Evolutionary conservation across 164 flowering plant genomes (phyloP).

Genomic region (Piper longum): DNA sequence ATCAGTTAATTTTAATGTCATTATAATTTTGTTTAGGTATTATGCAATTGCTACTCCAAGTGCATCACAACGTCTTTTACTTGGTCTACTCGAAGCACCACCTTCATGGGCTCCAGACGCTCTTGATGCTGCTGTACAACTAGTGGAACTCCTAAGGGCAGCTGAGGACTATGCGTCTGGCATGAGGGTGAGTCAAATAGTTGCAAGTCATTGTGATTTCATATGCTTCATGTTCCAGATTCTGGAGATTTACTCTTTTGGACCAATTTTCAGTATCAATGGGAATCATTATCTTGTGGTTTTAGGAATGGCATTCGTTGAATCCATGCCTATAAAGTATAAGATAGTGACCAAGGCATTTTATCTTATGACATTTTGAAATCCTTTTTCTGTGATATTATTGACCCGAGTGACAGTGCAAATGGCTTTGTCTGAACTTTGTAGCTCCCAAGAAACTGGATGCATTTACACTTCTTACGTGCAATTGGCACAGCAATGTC

Average conservation of each 20-base stretch:
- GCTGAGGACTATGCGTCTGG: conserved; percentile 95
- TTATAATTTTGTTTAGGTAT: conserved; percentile 31
- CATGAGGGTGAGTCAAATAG: conserved; percentile 42
- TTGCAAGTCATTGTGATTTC: background rate
- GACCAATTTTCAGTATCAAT: too few species aligned
- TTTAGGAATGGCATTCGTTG: too few species aligned
- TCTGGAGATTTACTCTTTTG: too few species aligned
- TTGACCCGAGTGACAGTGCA: too few species aligned
- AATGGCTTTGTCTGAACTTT: conserved; percentile 4
- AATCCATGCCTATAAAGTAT: too few species aligned
- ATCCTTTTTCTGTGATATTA: too few species aligned
- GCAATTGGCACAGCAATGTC: conserved; percentile 98
- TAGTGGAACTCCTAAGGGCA: conserved; percentile 93
- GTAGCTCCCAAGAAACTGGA: conserved; percentile 92
- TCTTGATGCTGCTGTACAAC: conserved; percentile 97
- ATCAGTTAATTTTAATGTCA: background rate
- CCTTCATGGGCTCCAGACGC: conserved; percentile 98
- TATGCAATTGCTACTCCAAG: conserved; percentile 94
- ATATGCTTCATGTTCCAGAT: too few species aligned
- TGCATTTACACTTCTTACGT: conserved; percentile 21
- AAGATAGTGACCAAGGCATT: too few species aligned
- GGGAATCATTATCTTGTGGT: too few species aligned
- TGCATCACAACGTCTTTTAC: conserved; percentile 90
- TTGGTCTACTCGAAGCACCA: conserved; percentile 37
- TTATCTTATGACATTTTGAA: too few species aligned